Base-by-base conservation (phyloP, 306 rosid species). In the Medicago arabica region DNA sequence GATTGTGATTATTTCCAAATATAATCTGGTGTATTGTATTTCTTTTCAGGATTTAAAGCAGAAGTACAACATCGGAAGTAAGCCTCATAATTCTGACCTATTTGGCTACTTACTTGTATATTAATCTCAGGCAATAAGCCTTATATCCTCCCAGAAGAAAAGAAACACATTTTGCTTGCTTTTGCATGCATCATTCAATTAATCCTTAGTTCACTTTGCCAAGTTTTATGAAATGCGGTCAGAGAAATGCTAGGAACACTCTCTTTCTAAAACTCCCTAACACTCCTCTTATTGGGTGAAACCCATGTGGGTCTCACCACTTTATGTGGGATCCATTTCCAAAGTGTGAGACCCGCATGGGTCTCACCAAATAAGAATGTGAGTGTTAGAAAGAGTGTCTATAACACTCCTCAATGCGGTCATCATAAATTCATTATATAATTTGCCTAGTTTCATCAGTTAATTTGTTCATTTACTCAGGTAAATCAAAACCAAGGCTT, bases 51-150 rank as follows among this genome's bases (percentile, higher is more conserved):
- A 90, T 77, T 83, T 88, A 59, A 83, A 84, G 76, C 69, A 79
- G 74, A 90, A 84, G 82, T 65, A 72, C 78, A 75, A 82, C 41
- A n/a, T 17, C 25, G 85, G 79, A 88, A 84, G 96, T 90, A 86
- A 90, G 90, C 75, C 51, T 83, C 53, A 28, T 38, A 2, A 19
- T 74, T 74, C 53, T 57, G 3, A 18, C 34, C n/a, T 36, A 17
- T 64, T 83, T 62, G 67, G 25, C 54, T 40, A 49, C 66, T 69
- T 10, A 13, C 51, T 62, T 63, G 25, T 54, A 50, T 58, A 44
- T 23, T 69, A 19, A 53, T 62, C 51, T 62, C 80, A 65, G 23
- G 58, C 46, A 46, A 57, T 36, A 38, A 65, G 60, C 74, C 73
- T 50, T 31, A 40, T 39, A 31, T 10, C 8, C 41, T 62, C 68